Conservation (phyloP, 345 rosid genomes). For the Rhodamnia rubescens region DNA sequence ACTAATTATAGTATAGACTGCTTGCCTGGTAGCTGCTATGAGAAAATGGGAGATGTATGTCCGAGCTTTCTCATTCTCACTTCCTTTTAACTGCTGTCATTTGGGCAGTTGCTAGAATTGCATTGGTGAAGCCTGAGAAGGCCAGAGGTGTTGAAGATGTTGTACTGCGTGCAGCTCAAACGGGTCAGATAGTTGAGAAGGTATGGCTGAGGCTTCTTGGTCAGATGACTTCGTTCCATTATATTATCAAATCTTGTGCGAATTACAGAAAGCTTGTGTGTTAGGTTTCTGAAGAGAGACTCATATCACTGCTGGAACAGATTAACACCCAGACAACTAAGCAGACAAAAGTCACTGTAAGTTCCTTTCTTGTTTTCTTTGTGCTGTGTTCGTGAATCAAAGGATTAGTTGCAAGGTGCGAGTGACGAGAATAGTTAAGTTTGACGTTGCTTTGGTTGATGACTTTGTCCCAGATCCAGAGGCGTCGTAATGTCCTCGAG, state of each 20-base stretch:
- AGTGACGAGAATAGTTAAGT: neutral
- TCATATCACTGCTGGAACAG: conserved; percentile 81
- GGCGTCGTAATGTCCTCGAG: conserved; percentile 79
- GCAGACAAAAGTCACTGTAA: conserved; percentile 91
- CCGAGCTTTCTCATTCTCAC: neutral
- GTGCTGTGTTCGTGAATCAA: neutral
- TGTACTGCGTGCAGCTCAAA: conserved; percentile 76
- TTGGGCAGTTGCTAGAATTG: conserved; percentile 72
- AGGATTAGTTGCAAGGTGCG: neutral
- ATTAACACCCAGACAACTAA: conserved; percentile 82
- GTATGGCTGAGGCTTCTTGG: conserved; percentile 14
- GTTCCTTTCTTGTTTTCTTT: neutral
- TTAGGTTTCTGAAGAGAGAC: conserved; percentile 89
- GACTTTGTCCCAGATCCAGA: conserved; percentile 56
- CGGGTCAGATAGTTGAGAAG: conserved; percentile 93
- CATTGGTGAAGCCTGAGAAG: conserved; percentile 97
- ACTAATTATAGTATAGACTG: neutral
- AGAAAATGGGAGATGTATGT: neutral
- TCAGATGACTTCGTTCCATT: neutral
- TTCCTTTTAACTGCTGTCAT: neutral
- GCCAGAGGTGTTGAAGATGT: conserved; percentile 94
- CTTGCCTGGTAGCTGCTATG: neutral
- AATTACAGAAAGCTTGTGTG: neutral
- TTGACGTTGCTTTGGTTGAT: neutral
- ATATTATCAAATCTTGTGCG: neutral